Conservation (phyloP, 768 basidiomycete species). For the Scleroderma bovista region DNA sequence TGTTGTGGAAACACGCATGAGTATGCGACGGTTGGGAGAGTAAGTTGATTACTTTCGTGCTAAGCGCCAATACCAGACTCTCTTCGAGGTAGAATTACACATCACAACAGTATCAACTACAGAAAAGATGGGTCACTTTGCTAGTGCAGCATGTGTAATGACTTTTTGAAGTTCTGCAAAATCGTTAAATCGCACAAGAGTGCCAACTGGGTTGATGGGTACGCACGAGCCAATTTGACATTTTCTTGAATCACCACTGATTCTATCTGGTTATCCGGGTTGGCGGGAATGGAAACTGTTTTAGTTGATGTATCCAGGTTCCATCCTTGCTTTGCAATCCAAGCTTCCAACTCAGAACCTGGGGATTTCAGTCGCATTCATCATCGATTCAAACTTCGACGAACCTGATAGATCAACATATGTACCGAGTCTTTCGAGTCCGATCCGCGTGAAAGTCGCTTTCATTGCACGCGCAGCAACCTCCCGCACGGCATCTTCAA, state of each 20-base stretch:
- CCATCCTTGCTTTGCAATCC: constrained; percentile 67
- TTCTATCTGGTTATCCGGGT: constrained; percentile 85
- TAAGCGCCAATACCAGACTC: too few relatives aligned
- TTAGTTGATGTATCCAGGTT: constrained; percentile 44
- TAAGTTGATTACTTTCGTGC: too few relatives aligned
- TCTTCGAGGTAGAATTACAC: constrained; percentile 1
- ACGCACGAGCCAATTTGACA: constrained; percentile 76
- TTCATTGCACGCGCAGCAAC: constrained; percentile 74
- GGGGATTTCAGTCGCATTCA: not conserved
- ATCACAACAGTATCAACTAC: constrained; percentile 4
- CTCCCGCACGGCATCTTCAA: constrained; percentile 76
- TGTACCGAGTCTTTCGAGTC: constrained; percentile 56
- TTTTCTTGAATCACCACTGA: constrained; percentile 80
- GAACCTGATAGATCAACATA: constrained; percentile 67
- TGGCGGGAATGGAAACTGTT: constrained; percentile 67
- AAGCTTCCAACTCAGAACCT: constrained; percentile 57
- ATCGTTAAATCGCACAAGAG: not conserved
- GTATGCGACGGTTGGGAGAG: too few relatives aligned
- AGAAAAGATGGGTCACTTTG: constrained; percentile 30
- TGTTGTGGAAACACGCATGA: too few relatives aligned
- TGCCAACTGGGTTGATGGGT: not conserved
- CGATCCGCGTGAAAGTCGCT: constrained; percentile 74
- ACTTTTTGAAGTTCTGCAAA: constrained; percentile 68
- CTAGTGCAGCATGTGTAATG: constrained; percentile 63
- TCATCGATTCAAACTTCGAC: not conserved